These are phyloP conservation scores for Lichtheimia ornata DNA, from an alignment of 371 early-diverging fungal genomes.

Conservation along the genomic window DNA sequence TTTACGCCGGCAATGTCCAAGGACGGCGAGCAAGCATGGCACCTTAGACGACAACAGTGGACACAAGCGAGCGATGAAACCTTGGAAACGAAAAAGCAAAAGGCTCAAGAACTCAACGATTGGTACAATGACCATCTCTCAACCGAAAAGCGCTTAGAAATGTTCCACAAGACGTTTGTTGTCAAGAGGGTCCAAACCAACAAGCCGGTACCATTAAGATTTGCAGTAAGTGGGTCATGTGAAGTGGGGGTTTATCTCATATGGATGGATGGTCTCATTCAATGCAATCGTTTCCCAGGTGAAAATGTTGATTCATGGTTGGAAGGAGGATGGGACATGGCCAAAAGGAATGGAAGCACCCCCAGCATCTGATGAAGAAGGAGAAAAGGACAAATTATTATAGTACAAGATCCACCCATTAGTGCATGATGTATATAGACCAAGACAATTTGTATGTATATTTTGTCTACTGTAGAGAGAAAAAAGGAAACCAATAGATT, in stretches of 20 bases:
- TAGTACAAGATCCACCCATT: neutral
- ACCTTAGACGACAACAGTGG: constrained; percentile 1
- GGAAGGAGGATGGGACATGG: constrained; percentile 17
- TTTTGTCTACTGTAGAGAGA: neutral
- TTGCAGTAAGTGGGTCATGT: constrained; percentile 7
- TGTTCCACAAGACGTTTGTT: constrained; percentile 1
- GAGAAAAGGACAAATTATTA: neutral
- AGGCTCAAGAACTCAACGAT: neutral
- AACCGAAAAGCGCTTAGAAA: neutral
- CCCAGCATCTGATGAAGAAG: neutral
- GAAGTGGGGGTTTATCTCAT: no score
- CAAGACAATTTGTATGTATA: neutral
- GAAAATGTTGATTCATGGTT: constrained; percentile 10
- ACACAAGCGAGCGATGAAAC: neutral
- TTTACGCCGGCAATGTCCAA: neutral
- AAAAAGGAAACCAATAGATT: no score
- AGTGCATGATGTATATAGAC: neutral
- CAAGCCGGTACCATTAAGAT: constrained; percentile 10
- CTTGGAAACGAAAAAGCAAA: neutral
- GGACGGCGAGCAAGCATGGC: constrained; percentile 6
- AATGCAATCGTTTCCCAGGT: constrained; percentile 1
- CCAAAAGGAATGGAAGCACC: constrained; percentile 15
- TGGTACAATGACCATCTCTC: neutral
- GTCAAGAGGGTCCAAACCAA: neutral
- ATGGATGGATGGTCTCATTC: neutral